phyloP scores from a whole-genome alignment of 345 rosid species.

The Brassica rapa region DNA sequence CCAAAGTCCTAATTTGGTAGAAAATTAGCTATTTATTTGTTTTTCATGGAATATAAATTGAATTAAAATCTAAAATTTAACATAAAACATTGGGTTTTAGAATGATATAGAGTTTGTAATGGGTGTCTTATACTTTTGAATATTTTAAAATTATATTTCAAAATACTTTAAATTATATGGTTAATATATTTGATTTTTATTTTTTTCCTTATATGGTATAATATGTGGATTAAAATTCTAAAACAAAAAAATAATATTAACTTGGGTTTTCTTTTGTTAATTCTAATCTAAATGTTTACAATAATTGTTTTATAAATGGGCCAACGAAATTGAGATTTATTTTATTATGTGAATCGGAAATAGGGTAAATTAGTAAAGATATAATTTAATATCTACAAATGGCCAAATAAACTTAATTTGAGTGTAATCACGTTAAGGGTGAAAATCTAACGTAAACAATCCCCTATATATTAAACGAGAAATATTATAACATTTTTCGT shows the following conservation, averaged over 20 bases:
- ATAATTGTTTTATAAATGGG: too few species aligned
- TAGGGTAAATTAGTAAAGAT: too few species aligned
- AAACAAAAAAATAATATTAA: background rate
- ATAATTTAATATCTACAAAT: too few species aligned
- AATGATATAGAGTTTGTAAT: background rate
- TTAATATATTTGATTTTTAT: background rate
- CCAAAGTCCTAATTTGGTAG: background rate
- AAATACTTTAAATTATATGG: background rate
- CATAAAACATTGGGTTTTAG: background rate
- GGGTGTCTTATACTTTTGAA: background rate
- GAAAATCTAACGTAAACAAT: too few species aligned
- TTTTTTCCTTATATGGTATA: background rate
- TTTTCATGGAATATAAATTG: background rate
- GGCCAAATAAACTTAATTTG: too few species aligned
- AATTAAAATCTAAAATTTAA: background rate
- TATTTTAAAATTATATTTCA: background rate
- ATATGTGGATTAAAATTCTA: background rate
- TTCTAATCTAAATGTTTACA: too few species aligned
- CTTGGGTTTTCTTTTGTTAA: too few species aligned
- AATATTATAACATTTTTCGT: too few species aligned
- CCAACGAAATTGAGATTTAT: background rate
- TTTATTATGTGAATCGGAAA: background rate
- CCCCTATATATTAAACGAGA: too few species aligned
- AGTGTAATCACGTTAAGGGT: too few species aligned
- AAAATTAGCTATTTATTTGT: background rate